A percentile compares a stretch with the other conserved stretches of the same genome.
These are phyloP conservation scores for Orbilia oligospora DNA, from an alignment of 2,329 filamentous ascomycete genomes.

Conservation along the genomic window DNA sequence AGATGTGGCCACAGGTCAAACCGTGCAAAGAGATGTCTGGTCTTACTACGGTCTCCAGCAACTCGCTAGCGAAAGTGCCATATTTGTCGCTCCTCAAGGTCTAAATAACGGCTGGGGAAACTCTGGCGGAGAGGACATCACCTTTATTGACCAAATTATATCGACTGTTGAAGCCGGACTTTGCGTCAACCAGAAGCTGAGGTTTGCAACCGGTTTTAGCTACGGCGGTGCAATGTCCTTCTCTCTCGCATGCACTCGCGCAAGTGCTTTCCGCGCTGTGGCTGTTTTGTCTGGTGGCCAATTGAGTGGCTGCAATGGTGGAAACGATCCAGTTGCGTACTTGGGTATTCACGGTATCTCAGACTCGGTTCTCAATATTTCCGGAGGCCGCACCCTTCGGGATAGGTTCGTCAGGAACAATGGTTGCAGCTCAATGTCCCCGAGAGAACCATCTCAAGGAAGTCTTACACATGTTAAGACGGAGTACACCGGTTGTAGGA, in stretches of 20 bases:
- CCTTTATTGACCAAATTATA: conserved; percentile 68
- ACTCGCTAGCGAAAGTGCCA: conserved; percentile 67
- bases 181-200: conserved; percentile 68
- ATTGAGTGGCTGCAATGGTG: conserved; percentile 67
- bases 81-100: conserved; percentile 69
- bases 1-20: conserved; percentile 66
- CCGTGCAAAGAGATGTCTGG: conserved; percentile 43
- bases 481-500: too few relatives aligned
- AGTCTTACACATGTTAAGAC: too few relatives aligned
- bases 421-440: too few relatives aligned
- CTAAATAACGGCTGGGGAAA: conserved; percentile 69
- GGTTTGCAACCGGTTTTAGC: conserved; percentile 69
- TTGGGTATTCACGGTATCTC: conserved; percentile 67
- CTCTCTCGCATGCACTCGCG: conserved; percentile 68
- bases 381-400: conserved; percentile 27
- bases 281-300: conserved; percentile 66
- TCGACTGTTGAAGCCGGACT: conserved; percentile 67
- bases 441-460: too few relatives aligned
- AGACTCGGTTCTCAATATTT: conserved; percentile 67
- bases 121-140: conserved; percentile 67
- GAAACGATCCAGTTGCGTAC: conserved; percentile 67
- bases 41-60: conserved; percentile 68
- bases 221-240: conserved; percentile 69
- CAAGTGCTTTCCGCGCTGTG: conserved; percentile 67
- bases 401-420: too few relatives aligned